Evolutionary conservation across 768 basidiomycete genomes (phyloP).

Genomic region (Lentinula guzmanii): DNA sequence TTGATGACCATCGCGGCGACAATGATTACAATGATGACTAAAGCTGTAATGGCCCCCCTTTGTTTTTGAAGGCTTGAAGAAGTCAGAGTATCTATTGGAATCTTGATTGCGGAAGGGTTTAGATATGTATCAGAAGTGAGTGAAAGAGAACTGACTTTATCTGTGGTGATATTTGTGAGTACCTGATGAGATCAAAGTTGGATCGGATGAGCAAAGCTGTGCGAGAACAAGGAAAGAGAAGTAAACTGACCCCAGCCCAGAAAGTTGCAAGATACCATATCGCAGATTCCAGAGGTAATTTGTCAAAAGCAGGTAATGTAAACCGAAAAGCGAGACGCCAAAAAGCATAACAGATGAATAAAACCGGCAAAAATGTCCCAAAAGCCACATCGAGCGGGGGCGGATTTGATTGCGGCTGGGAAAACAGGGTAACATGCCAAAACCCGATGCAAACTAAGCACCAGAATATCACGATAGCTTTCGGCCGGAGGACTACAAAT

Average conservation of each 20-base stretch:
- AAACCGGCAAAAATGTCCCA: constrained; percentile 65
- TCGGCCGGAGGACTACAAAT: constrained; percentile 70
- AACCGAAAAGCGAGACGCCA: constrained; percentile 76
- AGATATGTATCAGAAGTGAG: neutral
- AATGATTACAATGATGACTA: constrained; percentile 63
- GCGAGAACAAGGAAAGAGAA: neutral
- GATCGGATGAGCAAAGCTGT: neutral
- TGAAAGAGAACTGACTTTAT: constrained; percentile 23
- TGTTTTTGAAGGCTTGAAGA: constrained; percentile 59
- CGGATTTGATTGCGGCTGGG: constrained; percentile 60
- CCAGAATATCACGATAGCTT: constrained; percentile 65
- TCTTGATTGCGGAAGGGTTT: constrained; percentile 11
- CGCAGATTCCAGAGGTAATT: constrained; percentile 65
- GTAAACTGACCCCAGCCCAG: constrained; percentile 60
- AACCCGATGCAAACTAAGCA: constrained; percentile 77
- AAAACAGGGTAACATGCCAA: constrained; percentile 77
- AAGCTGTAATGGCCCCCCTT: constrained; percentile 59
- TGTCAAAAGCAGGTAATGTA: constrained; percentile 62
- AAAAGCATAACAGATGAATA: constrained; percentile 76
- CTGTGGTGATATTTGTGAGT: constrained; percentile 65
- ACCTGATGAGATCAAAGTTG: constrained; percentile 26
- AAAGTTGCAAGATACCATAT: constrained; percentile 72
- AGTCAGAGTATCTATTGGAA: constrained; percentile 76
- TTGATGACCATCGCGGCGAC: constrained; percentile 58
- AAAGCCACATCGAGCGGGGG: constrained; percentile 72